Evolutionary conservation across 441 rosid genomes (phyloP), one percentile per base, ranked within the genome.

Genomic region (Pelargonium australe): DNA sequence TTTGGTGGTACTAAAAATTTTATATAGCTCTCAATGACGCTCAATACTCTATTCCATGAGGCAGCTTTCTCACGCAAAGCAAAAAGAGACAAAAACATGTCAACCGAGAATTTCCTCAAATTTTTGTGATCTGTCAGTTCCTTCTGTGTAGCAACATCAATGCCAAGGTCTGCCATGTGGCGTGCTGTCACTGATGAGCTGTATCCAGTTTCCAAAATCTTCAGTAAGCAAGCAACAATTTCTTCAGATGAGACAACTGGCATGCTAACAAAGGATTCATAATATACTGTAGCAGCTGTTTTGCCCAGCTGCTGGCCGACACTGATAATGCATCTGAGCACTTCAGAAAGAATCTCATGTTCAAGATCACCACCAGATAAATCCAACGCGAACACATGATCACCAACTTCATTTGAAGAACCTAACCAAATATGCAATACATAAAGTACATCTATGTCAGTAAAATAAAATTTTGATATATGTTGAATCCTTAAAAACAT

Each of bases 261-360:
- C 63, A 73, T 80, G 75, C 92, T 83, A 75, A 86, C 80, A 75
- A 87, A 70, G 61, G 92, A 82, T 85, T 92, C 97, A 76, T 92
- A 92, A 84, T 86, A 85, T 77, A 95, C 72, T 65, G 92, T 85
- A 73, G 93, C 84, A 73, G 92, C 86, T 45, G 87, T 78, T 83
- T 86, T 87, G 47, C 99, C 96, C 77, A 92, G 80, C 73, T 87
- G 96, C 74, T 92, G 92, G 84, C 87, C 84, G 68, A 91, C 77
- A 79, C 79, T 84, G 62, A 63, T 69, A 40, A 82, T 79, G 75
- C 98, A 91, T 77, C 84, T 79, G 49, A 88, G 83, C 65, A 92
- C 85, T 70, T 88, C 94, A 70, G 74, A 77, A 75, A 95, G 85
- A 79, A 92, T 80, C 73, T 81, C 91, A 67, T 76, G 76, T 68